Percentiles rank a stretch among this genome's conserved stretches.
Evolutionary conservation across 1,139 yeast species (phyloP).

Genomic region (Yamadazyma dushanensis): DNA sequence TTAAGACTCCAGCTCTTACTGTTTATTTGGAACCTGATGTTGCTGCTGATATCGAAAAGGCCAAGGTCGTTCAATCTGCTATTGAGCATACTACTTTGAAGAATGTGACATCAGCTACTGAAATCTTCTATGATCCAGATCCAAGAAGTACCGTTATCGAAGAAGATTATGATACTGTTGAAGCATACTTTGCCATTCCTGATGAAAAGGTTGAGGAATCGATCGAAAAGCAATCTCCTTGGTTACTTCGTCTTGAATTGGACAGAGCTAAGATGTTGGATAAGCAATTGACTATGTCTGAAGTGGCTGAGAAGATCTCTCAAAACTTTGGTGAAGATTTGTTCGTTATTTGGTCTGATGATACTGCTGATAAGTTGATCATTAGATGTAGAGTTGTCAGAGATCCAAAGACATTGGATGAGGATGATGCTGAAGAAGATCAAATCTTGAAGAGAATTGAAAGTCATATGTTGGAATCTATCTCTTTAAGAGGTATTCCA

Average conservation of each 20-base stretch:
- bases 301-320: constrained; percentile 94
- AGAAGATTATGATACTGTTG: constrained; percentile 96
- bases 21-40: constrained; percentile 81
- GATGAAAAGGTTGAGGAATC: constrained; percentile 96
- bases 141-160: constrained; percentile 94
- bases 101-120: constrained; percentile 96
- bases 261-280: constrained; percentile 99
- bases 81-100: constrained; percentile 94
- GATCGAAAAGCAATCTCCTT: constrained; percentile 92
- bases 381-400: constrained; percentile 98
- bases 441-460: constrained; percentile 94
- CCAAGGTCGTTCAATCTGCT: constrained; percentile 93
- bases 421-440: constrained; percentile 96
- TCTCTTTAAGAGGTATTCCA: constrained; percentile 93
- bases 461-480: constrained; percentile 93
- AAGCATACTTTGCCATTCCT: constrained; percentile 95
- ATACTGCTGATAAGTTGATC: constrained; percentile 93
- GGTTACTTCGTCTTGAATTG: constrained; percentile 93
- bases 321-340: constrained; percentile 92
- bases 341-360: constrained; percentile 99
- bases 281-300: constrained; percentile 96
- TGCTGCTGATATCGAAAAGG: constrained; percentile 87
- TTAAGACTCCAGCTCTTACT: constrained; percentile 97
- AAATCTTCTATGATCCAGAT: constrained; percentile 96
- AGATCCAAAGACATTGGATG: constrained; percentile 91